Base-by-base conservation (phyloP, 2,329 filamentous ascomycete genomes). In the Hymenoscyphus scutula region DNA sequence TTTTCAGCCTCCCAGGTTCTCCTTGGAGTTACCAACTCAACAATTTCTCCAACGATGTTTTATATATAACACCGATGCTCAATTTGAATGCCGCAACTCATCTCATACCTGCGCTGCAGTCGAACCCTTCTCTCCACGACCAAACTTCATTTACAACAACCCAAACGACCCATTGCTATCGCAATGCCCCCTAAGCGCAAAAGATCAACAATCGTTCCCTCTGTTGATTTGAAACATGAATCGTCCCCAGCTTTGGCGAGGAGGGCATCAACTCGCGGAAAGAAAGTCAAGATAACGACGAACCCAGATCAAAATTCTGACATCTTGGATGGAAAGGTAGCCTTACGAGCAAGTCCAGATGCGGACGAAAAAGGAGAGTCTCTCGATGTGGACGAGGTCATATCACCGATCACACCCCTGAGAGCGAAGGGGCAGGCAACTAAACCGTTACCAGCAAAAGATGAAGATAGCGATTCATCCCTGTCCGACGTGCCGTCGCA, bases 241-340 rank as follows among this genome's bases (percentile, higher is more conserved):
- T 23, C 41, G 57, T 61, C 53, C 17, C 63, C 68, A 27, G 34
- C 69, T 15, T 53, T 55, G 23, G 25, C 64, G 37, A 69, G 64
- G 34, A 63, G 68, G 57, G 66, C 68, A 58, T 60, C 67, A 5
- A 67, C 67, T 15, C 66, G 65, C n/a, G 61, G 68, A 8, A 56
- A 59, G n/a, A 27, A 25, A 17, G 34, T 6, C 6, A 70, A 67
- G 32, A 30, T 71, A 29, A 70, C 70, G 23, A 72, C 71, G 1
- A 73, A 74, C 45, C 72, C 72, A 38, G 70, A 74, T 53, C 65
- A 70, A 25, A 73, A 74, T 64, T 53, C 64, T 17, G 72, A 72
- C 56, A 68, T 74, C 8, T 27, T 72, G 37, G 72, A 74, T 66
- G 71, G 70, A 15, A 71, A 70, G 30, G 60, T 60, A n/a, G 71